A percentile compares a stretch with the other conserved stretches of the same genome.
phyloP scores from a whole-genome alignment of 306 rosid species.

The Gastrolobium bilobum region DNA sequence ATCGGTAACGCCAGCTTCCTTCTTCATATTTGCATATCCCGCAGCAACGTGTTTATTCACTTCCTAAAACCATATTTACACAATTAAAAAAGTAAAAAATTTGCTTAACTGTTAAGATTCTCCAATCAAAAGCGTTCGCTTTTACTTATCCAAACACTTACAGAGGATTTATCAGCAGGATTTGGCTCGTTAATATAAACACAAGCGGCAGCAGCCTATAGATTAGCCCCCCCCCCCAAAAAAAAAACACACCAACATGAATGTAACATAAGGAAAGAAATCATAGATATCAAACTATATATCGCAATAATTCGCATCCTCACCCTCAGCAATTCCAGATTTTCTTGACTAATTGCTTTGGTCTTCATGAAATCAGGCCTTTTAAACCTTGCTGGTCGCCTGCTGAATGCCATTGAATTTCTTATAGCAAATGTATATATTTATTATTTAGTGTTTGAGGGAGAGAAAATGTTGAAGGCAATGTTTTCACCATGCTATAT shows the following conservation, averaged over 20 bases:
- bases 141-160: conserved; percentile 10
- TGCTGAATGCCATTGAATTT: conserved; percentile 28
- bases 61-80: conserved; percentile 34
- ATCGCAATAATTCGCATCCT: conserved; percentile 10
- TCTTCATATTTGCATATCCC: neutral
- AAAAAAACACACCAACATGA: neutral
- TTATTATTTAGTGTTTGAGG: neutral
- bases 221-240: neutral
- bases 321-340: conserved; percentile 27
- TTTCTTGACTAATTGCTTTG: neutral
- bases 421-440: neutral
- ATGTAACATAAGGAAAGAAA: neutral
- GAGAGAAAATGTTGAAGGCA: neutral
- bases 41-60: neutral
- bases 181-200: conserved; percentile 14
- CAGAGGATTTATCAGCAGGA: neutral
- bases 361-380: conserved; percentile 1
- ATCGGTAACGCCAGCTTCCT: neutral
- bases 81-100: neutral
- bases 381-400: conserved; percentile 53
- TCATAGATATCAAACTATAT: neutral
- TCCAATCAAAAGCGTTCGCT: neutral
- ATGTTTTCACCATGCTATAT: neutral
- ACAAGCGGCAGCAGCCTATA: conserved; percentile 44
- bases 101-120: neutral